Conservation (phyloP, 331 rosid species). For the Stylosanthes scabra region DNA sequence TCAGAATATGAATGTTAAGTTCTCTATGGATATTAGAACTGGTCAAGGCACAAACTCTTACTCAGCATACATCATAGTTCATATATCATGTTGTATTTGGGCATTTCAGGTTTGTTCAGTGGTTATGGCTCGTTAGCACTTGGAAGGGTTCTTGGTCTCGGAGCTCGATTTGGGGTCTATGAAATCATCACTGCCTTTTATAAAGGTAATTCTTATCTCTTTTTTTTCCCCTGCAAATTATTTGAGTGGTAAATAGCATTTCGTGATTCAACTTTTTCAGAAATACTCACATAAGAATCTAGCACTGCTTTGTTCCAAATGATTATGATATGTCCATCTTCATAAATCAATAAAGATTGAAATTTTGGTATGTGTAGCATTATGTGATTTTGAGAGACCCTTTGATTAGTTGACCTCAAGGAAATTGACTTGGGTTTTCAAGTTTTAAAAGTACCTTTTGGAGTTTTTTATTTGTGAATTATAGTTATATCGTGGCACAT, state of each 20-base stretch:
- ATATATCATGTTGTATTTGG: slow-evolving; percentile 34
- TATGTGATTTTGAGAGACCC: slow-evolving; percentile 11
- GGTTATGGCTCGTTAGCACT: slow-evolving; percentile 80
- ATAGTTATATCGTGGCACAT: slow-evolving; percentile 7
- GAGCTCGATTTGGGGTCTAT: too few relatives aligned
- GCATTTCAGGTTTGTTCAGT: slow-evolving; percentile 65
- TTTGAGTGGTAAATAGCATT: not conserved
- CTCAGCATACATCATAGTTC: slow-evolving; percentile 13
- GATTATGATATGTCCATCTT: slow-evolving; percentile 6
- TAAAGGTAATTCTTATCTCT: too few relatives aligned
- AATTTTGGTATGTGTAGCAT: not conserved
- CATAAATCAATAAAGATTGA: not conserved
- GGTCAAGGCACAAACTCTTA: not conserved
- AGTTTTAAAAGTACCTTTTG: not conserved
- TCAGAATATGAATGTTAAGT: too few relatives aligned
- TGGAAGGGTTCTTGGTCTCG: slow-evolving; percentile 75
- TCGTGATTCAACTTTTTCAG: not conserved
- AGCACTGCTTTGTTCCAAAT: slow-evolving; percentile 2
- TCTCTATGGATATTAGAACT: slow-evolving; percentile 2
- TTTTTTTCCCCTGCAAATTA: slow-evolving; percentile 35
- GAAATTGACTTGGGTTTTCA: slow-evolving; percentile 12
- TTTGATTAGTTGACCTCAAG: not conserved
- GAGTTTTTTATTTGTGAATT: not conserved
- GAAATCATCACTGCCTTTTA: too few relatives aligned
- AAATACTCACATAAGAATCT: not conserved